A percentile compares a stretch with the other conserved stretches of the same genome.
These are phyloP conservation scores for Emericellopsis cladophorae DNA, from an alignment of 2,329 filamentous ascomycete genomes.

Conservation along the genomic window DNA sequence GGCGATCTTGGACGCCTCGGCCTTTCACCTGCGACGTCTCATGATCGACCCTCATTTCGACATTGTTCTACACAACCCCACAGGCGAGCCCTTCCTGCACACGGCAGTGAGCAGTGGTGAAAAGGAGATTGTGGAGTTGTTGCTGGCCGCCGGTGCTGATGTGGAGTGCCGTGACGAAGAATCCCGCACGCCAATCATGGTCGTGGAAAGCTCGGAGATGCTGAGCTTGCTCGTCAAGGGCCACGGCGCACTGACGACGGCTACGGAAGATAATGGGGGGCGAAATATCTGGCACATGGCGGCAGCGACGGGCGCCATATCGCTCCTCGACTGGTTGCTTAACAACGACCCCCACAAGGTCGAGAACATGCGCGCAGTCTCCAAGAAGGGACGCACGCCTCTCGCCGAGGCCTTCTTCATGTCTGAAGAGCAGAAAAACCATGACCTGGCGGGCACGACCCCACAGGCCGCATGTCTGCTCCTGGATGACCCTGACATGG, in stretches of 20 bases:
- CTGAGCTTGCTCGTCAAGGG: constrained; percentile 13
- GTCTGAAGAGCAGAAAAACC: constrained; percentile 3
- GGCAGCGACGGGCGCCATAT: constrained; percentile 17
- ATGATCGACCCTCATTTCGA: constrained; percentile 16
- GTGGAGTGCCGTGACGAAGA: constrained; percentile 12
- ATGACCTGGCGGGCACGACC: too few species aligned
- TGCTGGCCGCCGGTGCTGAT: constrained; percentile 14
- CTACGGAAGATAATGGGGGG: constrained; percentile 13
- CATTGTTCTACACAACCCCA: constrained; percentile 9
- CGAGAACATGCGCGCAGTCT: constrained; percentile 12
- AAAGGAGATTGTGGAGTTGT: constrained; percentile 12
- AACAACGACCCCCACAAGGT: constrained; percentile 8
- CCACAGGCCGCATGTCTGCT: too few species aligned
- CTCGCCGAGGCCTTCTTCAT: constrained; percentile 15
- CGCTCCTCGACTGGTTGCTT: constrained; percentile 16
- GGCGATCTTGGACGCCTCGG: not conserved
- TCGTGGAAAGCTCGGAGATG: constrained; percentile 12
- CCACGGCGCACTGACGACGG: constrained; percentile 13
- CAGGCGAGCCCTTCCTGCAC: constrained; percentile 16
- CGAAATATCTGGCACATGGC: constrained; percentile 24
- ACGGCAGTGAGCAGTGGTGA: constrained; percentile 13
- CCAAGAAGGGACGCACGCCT: constrained; percentile 13
- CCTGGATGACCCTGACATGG: too few species aligned
- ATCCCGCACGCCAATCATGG: constrained; percentile 21
- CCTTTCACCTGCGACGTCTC: constrained; percentile 11